Conservation (phyloP, 1,139 yeast species). For the Taphrina deformans region DNA sequence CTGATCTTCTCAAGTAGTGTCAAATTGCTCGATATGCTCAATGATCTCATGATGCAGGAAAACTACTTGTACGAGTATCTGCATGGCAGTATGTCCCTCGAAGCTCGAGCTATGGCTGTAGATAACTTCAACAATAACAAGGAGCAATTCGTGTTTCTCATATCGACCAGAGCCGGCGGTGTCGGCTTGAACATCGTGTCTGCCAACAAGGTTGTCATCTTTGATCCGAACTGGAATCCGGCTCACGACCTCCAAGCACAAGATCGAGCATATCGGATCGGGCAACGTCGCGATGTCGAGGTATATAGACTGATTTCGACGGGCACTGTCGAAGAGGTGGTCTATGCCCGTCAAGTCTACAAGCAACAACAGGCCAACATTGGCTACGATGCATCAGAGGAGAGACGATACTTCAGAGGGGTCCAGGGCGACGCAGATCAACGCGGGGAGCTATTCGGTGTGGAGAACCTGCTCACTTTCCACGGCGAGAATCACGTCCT, state of each 20-base stretch:
- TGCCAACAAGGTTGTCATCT: conserved; percentile 86
- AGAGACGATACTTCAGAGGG: conserved; percentile 38
- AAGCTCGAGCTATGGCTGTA: conserved; percentile 85
- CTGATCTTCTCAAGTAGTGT: conserved; percentile 95
- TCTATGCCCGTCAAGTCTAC: conserved; percentile 39
- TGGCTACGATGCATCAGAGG: conserved; percentile 37
- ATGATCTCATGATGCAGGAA: conserved; percentile 84
- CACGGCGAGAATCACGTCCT: conserved; percentile 29
- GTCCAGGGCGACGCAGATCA: conserved; percentile 36
- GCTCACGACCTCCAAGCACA: conserved; percentile 98
- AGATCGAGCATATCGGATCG: conserved; percentile 98
- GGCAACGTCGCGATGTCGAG: conserved; percentile 92
- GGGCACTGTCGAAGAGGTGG: conserved; percentile 83
- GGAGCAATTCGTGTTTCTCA: conserved; percentile 75
- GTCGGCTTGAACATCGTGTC: conserved; percentile 90
- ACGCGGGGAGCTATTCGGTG: conserved; percentile 38
- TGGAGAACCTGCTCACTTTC: conserved; percentile 34
- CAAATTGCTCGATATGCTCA: conserved; percentile 82
- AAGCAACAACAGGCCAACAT: conserved; percentile 40
- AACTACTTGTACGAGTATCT: conserved; percentile 85
- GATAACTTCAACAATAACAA: conserved; percentile 87
- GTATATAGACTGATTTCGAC: conserved; percentile 92
- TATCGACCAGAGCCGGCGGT: conserved; percentile 99
- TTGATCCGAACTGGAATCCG: conserved; percentile 98
- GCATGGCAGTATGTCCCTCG: conserved; percentile 93